A percentile compares a stretch with the other conserved stretches of the same genome.
Conservation (phyloP, 768 basidiomycete genomes). For the Phaeotremella fagi region DNA sequence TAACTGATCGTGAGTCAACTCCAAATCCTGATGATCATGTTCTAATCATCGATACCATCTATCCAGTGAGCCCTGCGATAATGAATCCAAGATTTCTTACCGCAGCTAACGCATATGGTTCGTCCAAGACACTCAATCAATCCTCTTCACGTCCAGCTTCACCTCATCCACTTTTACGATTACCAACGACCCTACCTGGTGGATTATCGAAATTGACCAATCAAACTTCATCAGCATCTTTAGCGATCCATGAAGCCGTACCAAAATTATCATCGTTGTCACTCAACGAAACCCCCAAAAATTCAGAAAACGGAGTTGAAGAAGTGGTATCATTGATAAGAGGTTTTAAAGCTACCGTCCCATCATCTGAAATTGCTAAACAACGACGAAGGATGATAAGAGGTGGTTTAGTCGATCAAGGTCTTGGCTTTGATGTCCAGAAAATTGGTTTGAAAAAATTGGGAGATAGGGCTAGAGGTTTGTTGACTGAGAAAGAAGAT, state of each 20-base stretch:
- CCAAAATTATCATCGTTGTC: constrained; percentile 34
- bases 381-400: constrained; percentile 71
- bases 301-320: constrained; percentile 10
- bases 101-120: constrained; percentile 11
- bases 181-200: constrained; percentile 31
- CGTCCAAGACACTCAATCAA: constrained; percentile 13
- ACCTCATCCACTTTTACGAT: constrained; percentile 20
- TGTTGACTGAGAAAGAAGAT: constrained; percentile 57
- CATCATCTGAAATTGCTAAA: constrained; percentile 75
- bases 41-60: neutral
- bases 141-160: constrained; percentile 16
- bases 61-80: constrained; percentile 40
- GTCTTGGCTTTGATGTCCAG: constrained; percentile 60
- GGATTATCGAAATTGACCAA: constrained; percentile 25
- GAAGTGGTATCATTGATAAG: constrained; percentile 56
- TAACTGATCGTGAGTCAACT: constrained; percentile 42
- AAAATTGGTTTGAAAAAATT: constrained; percentile 72
- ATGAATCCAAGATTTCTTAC: constrained; percentile 41
- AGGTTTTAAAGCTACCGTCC: constrained; percentile 93
- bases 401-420: constrained; percentile 45
- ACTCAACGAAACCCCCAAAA: constrained; percentile 11
- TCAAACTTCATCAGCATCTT: constrained; percentile 38
- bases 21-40: neutral
- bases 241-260: constrained; percentile 46
- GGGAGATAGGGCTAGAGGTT: constrained; percentile 70